Conservation (phyloP, 305 asterid species). For the Ilex paraguariensis region DNA sequence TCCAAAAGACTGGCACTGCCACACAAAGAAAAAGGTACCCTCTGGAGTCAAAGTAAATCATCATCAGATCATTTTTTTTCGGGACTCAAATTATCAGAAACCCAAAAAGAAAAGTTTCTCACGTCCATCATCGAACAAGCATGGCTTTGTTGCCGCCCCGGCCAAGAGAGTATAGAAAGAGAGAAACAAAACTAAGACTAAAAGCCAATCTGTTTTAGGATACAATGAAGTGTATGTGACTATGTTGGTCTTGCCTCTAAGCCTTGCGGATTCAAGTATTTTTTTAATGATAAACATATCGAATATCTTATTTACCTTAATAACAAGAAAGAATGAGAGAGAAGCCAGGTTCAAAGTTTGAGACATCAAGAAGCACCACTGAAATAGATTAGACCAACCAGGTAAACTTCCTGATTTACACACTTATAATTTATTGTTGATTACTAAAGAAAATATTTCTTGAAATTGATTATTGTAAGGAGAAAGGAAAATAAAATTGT, state of each 20-base stretch:
- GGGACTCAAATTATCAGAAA: conserved; percentile 21
- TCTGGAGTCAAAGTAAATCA: conserved; percentile 25
- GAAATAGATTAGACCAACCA: conserved; percentile 36
- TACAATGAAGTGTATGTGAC: conserved; percentile 18
- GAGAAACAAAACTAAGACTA: background rate
- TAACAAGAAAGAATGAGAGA: conserved; percentile 28
- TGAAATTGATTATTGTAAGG: too few relatives aligned
- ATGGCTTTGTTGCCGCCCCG: conserved; percentile 47
- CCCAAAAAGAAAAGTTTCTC: conserved; percentile 21
- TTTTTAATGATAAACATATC: conserved; percentile 18
- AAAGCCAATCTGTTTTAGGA: conserved; percentile 19
- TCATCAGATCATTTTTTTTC: conserved; percentile 32
- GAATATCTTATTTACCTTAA: conserved; percentile 20
- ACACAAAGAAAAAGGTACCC: conserved; percentile 23
- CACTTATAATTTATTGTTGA: background rate
- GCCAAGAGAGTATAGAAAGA: background rate
- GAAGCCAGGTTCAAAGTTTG: conserved; percentile 37
- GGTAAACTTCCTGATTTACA: conserved; percentile 30
- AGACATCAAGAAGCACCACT: conserved; percentile 30
- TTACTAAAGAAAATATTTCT: too few relatives aligned
- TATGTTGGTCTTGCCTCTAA: background rate
- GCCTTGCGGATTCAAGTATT: background rate
- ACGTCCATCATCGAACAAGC: conserved; percentile 54
- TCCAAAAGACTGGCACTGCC: conserved; percentile 24
- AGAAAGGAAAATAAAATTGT: too few relatives aligned